Percentiles rank a stretch among this genome's conserved stretches.
Conservation (phyloP, 371 early-diverging fungal genomes). For the Choanephora cucurbitarum region DNA sequence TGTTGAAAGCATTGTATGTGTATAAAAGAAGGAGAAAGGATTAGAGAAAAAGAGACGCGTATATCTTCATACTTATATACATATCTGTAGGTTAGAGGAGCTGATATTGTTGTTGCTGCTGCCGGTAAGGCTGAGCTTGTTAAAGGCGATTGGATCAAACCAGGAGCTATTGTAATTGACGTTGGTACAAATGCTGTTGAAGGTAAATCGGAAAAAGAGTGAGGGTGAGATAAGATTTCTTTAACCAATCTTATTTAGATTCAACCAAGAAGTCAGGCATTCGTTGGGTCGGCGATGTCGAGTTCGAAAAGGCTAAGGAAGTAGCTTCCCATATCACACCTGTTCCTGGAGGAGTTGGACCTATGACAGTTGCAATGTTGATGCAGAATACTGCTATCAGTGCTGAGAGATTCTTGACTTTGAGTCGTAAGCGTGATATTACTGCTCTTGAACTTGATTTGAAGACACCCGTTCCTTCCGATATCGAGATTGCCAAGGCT, state of each 20-base stretch:
- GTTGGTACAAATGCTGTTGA: constrained; percentile 91
- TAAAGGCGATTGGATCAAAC: constrained; percentile 90
- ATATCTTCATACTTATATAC: too few relatives aligned
- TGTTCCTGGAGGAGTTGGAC: constrained; percentile 96
- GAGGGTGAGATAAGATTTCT: too few relatives aligned
- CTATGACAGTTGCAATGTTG: constrained; percentile 97
- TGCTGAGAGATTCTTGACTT: constrained; percentile 74
- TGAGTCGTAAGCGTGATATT: constrained; percentile 53
- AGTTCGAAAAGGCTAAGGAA: constrained; percentile 66
- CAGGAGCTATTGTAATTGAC: constrained; percentile 90
- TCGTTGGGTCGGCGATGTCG: constrained; percentile 94
- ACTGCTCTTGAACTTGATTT: constrained; percentile 67
- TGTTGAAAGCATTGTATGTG: constrained; percentile 66
- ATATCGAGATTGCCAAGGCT: constrained; percentile 90
- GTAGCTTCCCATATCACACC: constrained; percentile 87
- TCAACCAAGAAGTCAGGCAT: constrained; percentile 82
- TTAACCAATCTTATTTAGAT: constrained; percentile 45
- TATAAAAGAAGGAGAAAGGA: too few relatives aligned
- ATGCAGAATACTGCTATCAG: constrained; percentile 80
- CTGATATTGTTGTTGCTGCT: constrained; percentile 91
- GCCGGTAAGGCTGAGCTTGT: constrained; percentile 80
- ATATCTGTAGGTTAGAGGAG: constrained; percentile 53
- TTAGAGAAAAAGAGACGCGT: not conserved
- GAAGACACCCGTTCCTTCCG: constrained; percentile 83
- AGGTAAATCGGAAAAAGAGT: too few relatives aligned